These are phyloP conservation scores for Mucor racemosus DNA, from an alignment of 371 early-diverging fungal genomes.

Conservation along the genomic window DNA sequence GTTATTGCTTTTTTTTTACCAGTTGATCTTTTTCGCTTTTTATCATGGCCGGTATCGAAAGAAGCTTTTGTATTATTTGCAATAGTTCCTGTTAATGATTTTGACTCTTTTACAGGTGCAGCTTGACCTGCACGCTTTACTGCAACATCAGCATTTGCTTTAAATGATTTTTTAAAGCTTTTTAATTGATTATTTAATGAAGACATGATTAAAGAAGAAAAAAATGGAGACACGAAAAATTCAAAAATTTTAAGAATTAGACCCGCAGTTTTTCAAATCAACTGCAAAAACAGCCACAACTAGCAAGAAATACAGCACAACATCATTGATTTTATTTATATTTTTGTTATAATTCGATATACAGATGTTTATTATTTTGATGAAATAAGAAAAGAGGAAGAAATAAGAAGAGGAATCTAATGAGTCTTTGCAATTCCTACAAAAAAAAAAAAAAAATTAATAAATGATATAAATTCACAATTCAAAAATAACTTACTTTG, in stretches of 20 bases:
- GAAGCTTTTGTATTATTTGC: conserved; percentile 47
- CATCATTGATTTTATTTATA: conserved; percentile 6
- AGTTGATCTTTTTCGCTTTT: conserved; percentile 40
- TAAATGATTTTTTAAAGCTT: conserved; percentile 46
- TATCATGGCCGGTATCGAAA: conserved; percentile 34
- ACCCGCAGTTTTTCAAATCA: neutral
- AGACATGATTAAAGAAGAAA: conserved; percentile 18
- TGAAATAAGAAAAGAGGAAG: neutral
- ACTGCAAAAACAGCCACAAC: neutral
- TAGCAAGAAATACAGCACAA: neutral
- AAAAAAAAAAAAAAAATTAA: neutral
- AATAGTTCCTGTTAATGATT: conserved; percentile 27
- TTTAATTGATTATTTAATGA: conserved; percentile 38
- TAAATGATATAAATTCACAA: neutral
- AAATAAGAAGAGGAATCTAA: conserved; percentile 18
- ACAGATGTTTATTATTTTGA: conserved; percentile 6
- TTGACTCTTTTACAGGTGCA: conserved; percentile 8
- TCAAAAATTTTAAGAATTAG: neutral
- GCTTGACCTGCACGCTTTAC: conserved; percentile 46
- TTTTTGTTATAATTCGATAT: neutral
- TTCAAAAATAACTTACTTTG: conserved; percentile 43
- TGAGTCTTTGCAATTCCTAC: conserved; percentile 43
- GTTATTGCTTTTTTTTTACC: conserved; percentile 23
- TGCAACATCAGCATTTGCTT: conserved; percentile 44
- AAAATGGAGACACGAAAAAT: conserved; percentile 13